Evolutionary conservation across 2,329 filamentous ascomycete genomes (phyloP).

Genomic region (Paecilomyces fulvus): DNA sequence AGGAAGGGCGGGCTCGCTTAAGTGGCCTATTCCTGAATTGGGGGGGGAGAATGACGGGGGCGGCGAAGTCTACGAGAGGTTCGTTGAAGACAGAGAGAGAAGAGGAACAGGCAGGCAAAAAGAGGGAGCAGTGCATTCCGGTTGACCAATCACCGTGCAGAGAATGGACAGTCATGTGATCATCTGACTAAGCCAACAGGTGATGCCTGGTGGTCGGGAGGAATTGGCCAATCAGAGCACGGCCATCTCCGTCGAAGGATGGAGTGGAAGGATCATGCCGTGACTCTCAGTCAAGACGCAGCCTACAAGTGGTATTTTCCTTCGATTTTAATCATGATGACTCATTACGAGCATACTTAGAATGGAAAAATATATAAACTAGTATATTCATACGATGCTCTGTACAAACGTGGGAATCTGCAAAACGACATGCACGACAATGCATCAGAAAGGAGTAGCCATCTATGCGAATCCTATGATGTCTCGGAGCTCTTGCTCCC

Average conservation of each 20-base stretch:
- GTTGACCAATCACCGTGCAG: neutral
- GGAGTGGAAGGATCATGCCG: neutral
- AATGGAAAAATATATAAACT: neutral
- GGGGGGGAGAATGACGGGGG: neutral
- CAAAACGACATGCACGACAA: neutral
- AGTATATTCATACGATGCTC: neutral
- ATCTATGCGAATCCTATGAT: neutral
- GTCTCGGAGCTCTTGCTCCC: neutral
- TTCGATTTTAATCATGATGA: too few species aligned
- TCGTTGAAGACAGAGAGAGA: neutral
- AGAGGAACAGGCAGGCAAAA: neutral
- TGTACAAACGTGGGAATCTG: conserved; percentile 1
- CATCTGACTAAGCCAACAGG: neutral
- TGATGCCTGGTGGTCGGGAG: neutral
- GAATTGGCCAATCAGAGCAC: neutral
- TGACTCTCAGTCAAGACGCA: too few species aligned
- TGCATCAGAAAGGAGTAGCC: neutral
- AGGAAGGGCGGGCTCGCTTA: conserved; percentile 1
- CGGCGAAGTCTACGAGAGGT: neutral
- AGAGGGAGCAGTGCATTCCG: conserved; percentile 1
- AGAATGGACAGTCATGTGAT: conserved; percentile 9
- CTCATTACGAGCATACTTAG: neutral
- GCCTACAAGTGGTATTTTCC: too few species aligned
- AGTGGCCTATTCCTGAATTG: neutral
- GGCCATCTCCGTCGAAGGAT: neutral